Conservation (phyloP, 2,329 filamentous ascomycete genomes). For the Pseudonectria buxi region DNA sequence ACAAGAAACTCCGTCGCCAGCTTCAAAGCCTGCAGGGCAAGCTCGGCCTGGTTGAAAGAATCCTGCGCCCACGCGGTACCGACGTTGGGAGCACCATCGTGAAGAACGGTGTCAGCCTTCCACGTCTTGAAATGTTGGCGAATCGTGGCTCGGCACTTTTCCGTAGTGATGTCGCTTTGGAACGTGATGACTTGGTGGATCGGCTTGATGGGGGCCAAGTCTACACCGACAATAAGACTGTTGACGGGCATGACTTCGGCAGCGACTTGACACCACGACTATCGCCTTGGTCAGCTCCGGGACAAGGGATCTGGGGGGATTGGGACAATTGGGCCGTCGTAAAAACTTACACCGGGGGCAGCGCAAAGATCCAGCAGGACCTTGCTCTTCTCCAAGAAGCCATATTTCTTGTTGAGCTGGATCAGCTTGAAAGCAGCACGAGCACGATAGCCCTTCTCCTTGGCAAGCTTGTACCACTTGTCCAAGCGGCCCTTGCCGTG, state of each 20-base stretch:
- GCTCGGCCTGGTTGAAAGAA: constrained; percentile 93
- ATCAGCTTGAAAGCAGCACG: constrained; percentile 97
- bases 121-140: constrained; percentile 86
- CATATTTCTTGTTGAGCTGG: constrained; percentile 98
- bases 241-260: constrained; percentile 89
- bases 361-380: constrained; percentile 96
- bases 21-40: constrained; percentile 85
- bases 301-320: neutral
- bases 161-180: constrained; percentile 95
- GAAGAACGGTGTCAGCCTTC: constrained; percentile 92
- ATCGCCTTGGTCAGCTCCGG: constrained; percentile 21
- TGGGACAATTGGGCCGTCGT: no score
- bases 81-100: constrained; percentile 96
- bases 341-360: constrained; percentile 72
- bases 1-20: constrained; percentile 88
- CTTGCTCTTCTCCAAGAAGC: constrained; percentile 93
- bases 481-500: constrained; percentile 97
- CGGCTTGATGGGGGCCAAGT: constrained; percentile 89
- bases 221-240: constrained; percentile 88
- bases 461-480: constrained; percentile 98
- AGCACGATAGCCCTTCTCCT: constrained; percentile 95
- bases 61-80: constrained; percentile 98
- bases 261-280: constrained; percentile 95
- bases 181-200: constrained; percentile 93
- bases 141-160: constrained; percentile 89